Evolutionary conservation across 257 asterid species (phyloP).

Genomic region (Solanum piurae): DNA sequence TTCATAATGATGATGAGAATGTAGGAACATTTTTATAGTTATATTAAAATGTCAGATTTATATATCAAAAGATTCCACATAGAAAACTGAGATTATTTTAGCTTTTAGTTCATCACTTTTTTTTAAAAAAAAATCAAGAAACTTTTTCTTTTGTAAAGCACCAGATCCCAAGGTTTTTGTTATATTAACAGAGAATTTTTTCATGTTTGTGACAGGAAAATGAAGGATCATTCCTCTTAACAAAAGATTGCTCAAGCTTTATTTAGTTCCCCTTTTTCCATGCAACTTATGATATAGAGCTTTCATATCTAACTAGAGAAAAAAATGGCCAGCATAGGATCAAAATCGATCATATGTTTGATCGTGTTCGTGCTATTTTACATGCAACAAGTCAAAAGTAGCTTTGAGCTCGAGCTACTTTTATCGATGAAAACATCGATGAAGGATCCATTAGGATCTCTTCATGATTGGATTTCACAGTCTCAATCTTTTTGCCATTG

Average conservation of each 20-base stretch:
- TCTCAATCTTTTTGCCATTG: conserved; percentile 52
- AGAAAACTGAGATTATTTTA: conserved; percentile 28
- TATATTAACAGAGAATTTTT: conserved; percentile 6
- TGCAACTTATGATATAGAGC: not conserved
- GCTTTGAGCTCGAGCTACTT: conserved; percentile 36
- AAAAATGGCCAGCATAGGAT: conserved; percentile 24
- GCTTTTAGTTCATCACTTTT: not conserved
- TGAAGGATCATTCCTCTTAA: conserved; percentile 15
- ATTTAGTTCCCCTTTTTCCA: not conserved
- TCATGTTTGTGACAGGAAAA: conserved; percentile 30
- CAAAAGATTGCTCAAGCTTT: conserved; percentile 17
- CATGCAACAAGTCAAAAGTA: conserved; percentile 29
- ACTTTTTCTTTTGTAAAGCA: conserved; percentile 3
- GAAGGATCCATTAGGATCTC: conserved; percentile 33
- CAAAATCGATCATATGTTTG: conserved; percentile 10
- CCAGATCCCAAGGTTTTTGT: conserved; percentile 39
- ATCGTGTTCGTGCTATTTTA: conserved; percentile 14
- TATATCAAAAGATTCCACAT: conserved; percentile 18
- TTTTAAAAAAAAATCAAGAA: not conserved
- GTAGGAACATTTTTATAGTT: not conserved
- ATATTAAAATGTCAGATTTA: conserved; percentile 9
- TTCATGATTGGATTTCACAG: conserved; percentile 41
- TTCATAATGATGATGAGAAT: conserved; percentile 12
- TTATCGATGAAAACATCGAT: conserved; percentile 39
- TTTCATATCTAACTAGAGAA: not conserved